phyloP scores from a whole-genome alignment of 495 filamentous ascomycete species.

The Hyaloscypha finlandica region DNA sequence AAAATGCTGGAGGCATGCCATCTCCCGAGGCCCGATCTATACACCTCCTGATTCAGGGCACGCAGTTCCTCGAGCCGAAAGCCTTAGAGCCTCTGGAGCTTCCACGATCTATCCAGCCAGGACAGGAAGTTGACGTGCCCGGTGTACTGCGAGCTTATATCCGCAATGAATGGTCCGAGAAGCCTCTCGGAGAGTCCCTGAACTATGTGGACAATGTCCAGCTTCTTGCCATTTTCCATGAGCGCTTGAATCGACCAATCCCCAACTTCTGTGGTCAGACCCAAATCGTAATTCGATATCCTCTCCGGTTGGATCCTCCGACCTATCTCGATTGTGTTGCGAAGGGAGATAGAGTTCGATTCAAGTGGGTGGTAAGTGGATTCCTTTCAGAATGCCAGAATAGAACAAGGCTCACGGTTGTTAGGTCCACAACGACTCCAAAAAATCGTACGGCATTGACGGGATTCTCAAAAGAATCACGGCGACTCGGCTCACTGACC shows the following conservation, averaged over 20 bases:
- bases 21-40: constrained; percentile 18
- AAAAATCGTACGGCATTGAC: constrained; percentile 27
- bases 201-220: constrained; percentile 28
- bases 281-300: constrained; percentile 27
- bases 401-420: background rate
- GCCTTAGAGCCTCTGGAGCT: constrained; percentile 25
- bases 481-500: constrained; percentile 28
- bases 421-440: constrained; percentile 33
- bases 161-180: constrained; percentile 26
- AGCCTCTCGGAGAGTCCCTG: constrained; percentile 19
- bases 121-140: constrained; percentile 24
- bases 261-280: constrained; percentile 29
- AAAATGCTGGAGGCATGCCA: constrained; percentile 37
- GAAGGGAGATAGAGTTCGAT: constrained; percentile 29
- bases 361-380: constrained; percentile 29
- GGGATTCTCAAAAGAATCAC: constrained; percentile 12
- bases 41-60: constrained; percentile 22
- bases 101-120: constrained; percentile 29
- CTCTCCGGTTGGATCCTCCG: constrained; percentile 25
- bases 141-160: constrained; percentile 32
- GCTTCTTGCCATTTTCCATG: constrained; percentile 26
- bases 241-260: constrained; percentile 28
- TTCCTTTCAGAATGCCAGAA: background rate
- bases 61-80: constrained; percentile 32
- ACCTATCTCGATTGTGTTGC: constrained; percentile 34